Percentiles rank a stretch among this genome's conserved stretches.
These are phyloP conservation scores for Meira nashicola DNA, from an alignment of 1,284 basidiomycete species.

Conservation along the genomic window DNA sequence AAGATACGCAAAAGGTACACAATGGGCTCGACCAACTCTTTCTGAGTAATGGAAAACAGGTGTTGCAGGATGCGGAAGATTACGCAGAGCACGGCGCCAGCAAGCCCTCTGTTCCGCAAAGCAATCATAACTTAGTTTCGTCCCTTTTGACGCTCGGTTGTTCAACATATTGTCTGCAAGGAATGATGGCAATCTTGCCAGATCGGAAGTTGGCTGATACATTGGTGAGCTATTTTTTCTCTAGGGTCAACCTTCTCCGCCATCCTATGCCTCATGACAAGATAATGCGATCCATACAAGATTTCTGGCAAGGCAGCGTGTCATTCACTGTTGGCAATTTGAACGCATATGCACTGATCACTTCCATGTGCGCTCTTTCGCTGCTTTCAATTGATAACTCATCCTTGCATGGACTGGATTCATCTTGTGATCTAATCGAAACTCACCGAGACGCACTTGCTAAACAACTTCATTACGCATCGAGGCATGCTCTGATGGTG, in stretches of 20 bases:
- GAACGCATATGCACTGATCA: not conserved
- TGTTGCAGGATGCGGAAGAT: not conserved
- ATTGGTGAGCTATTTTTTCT: not conserved
- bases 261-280: not conserved
- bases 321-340: not conserved
- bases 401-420: not conserved
- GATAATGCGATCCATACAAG: not conserved
- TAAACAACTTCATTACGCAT: not conserved
- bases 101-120: not conserved
- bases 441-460: not conserved
- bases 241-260: not conserved
- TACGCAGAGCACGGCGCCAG: not conserved
- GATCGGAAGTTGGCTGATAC: not conserved
- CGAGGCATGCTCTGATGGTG: not conserved
- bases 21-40: too few relatives aligned
- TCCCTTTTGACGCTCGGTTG: not conserved
- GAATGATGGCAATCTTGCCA: not conserved
- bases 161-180: not conserved
- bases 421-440: not conserved
- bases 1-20: too few relatives aligned
- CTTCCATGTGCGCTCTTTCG: not conserved
- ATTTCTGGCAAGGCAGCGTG: not conserved
- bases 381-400: not conserved
- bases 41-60: not conserved
- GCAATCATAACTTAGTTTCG: not conserved